Percentiles rank a stretch among this genome's conserved stretches.
phyloP scores from a whole-genome alignment of 139 green algal species.

The Coccomyxa sp. region DNA sequence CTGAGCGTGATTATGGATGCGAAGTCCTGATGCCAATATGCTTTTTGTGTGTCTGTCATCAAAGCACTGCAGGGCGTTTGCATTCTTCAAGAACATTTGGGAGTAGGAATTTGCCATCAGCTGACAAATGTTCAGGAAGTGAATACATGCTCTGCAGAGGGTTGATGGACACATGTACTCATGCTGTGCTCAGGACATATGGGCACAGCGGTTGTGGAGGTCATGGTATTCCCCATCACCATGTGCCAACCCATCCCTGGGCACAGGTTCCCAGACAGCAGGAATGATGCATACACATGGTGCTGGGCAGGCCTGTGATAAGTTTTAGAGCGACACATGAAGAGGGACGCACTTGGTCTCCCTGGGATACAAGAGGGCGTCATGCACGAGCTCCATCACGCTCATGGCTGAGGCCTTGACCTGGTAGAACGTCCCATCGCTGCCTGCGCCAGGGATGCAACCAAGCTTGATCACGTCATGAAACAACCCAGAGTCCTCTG shows the following conservation, averaged over 20 bases:
- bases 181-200: too few relatives aligned
- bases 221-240: neutral
- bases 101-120: too few relatives aligned
- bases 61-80: neutral
- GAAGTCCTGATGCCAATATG: neutral
- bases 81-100: neutral
- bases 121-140: too few relatives aligned
- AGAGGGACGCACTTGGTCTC: slow-evolving; percentile 6
- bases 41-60: neutral
- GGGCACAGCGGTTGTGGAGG: too few relatives aligned
- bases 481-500: too few relatives aligned
- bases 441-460: slow-evolving; percentile 31
- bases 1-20: neutral
- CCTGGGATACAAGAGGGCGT: slow-evolving; percentile 52
- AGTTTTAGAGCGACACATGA: neutral
- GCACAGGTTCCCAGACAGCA: too few relatives aligned
- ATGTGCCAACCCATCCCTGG: neutral
- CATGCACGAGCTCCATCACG: slow-evolving; percentile 61
- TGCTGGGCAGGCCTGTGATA: too few relatives aligned
- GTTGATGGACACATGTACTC: too few relatives aligned
- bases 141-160: too few relatives aligned
- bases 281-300: too few relatives aligned
- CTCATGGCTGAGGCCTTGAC: slow-evolving; percentile 20
- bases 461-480: neutral
- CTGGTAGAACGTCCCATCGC: slow-evolving; percentile 64